phyloP scores from a whole-genome alignment of 139 green algal genomes.

The Micractinium sp. region DNA sequence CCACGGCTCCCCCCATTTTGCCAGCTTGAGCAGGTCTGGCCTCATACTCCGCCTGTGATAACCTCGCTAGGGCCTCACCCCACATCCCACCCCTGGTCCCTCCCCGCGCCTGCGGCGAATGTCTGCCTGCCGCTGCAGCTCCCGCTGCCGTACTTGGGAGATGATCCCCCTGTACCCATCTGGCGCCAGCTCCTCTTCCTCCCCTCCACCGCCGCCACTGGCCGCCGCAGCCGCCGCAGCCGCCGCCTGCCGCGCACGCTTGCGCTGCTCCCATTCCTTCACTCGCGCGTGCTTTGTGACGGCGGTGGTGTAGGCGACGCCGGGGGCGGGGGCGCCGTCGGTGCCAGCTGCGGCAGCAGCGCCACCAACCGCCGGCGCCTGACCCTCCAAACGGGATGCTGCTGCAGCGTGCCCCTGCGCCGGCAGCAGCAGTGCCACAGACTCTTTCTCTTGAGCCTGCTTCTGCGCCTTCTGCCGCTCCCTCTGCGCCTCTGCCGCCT shows the following conservation, averaged over 20 bases:
- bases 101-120: not conserved
- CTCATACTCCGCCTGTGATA: not conserved
- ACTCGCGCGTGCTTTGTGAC: not conserved
- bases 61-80: not conserved
- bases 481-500: not conserved
- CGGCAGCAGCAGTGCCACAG: not conserved
- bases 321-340: not conserved
- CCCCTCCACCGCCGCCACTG: not conserved
- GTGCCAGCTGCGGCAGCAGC: not conserved
- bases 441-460: not conserved
- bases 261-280: not conserved
- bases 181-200: not conserved
- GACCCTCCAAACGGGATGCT: not conserved
- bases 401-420: not conserved
- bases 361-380: not conserved
- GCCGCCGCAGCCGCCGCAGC: not conserved
- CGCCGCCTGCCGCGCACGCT: not conserved
- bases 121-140: slow-evolving; percentile 22
- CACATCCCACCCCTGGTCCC: not conserved
- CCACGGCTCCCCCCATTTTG: too few species aligned
- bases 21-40: not conserved
- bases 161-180: not conserved
- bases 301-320: not conserved
- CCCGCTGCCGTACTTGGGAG: not conserved
- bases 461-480: not conserved